Evolutionary conservation across 2,329 filamentous ascomycete species (phyloP).

Genomic region (Penicillium sp.): DNA sequence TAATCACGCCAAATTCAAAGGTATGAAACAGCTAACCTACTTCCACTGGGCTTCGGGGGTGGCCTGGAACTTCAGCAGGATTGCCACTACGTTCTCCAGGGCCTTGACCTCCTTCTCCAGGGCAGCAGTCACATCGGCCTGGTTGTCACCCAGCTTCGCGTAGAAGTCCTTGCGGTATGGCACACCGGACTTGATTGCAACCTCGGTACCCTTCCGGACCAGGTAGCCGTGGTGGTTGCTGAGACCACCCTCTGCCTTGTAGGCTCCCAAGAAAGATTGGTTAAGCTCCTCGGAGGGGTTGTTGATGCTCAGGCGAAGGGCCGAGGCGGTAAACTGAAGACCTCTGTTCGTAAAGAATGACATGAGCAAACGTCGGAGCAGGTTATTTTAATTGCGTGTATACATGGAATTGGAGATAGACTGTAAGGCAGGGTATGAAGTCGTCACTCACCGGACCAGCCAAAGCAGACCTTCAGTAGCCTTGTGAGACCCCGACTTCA

Average conservation of each 20-base stretch:
- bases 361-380: neutral
- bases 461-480: slow-evolving; percentile 90
- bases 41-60: slow-evolving; percentile 55
- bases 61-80: slow-evolving; percentile 67
- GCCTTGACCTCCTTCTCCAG: slow-evolving; percentile 73
- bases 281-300: slow-evolving; percentile 74
- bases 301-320: slow-evolving; percentile 74
- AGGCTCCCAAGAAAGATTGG: slow-evolving; percentile 82
- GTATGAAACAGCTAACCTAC: slow-evolving; percentile 9
- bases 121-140: slow-evolving; percentile 61
- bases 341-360: slow-evolving; percentile 57
- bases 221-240: slow-evolving; percentile 77
- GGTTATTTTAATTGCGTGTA: neutral
- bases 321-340: slow-evolving; percentile 89
- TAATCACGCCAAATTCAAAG: slow-evolving; percentile 8
- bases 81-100: slow-evolving; percentile 75
- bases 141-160: slow-evolving; percentile 66
- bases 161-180: slow-evolving; percentile 96
- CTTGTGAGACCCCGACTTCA: slow-evolving; percentile 84
- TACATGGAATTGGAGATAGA: neutral
- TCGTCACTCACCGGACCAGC: slow-evolving; percentile 72
- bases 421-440: neutral
- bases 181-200: slow-evolving; percentile 86
- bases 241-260: slow-evolving; percentile 43
- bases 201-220: slow-evolving; percentile 83